Conservation (phyloP, 164 flowering plant genomes). For the Chimonanthus praecox region DNA sequence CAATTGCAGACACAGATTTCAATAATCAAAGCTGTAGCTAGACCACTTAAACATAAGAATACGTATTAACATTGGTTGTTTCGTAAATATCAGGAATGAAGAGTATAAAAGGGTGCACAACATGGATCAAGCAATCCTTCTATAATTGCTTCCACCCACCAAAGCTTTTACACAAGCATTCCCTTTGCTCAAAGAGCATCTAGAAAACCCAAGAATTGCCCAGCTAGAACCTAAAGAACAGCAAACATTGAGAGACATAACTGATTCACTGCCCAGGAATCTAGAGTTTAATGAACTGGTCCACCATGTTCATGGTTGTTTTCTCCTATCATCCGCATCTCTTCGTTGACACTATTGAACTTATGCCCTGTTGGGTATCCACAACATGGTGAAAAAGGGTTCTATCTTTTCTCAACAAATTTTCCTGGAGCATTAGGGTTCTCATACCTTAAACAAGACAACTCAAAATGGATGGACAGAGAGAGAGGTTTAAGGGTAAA, state of each 20-base stretch:
- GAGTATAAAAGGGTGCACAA: not conserved
- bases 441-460: no score
- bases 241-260: not conserved
- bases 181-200: not conserved
- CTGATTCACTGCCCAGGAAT: not conserved
- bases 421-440: no score
- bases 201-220: not conserved
- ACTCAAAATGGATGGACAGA: no score
- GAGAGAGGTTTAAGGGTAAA: no score
- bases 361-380: no score
- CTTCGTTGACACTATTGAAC: no score
- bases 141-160: not conserved
- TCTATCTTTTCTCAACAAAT: no score
- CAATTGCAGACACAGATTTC: not conserved
- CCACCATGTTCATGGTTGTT: not conserved
- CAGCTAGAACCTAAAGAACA: not conserved
- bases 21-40: not conserved
- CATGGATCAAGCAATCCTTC: not conserved
- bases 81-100: not conserved
- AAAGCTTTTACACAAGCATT: not conserved
- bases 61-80: not conserved
- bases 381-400: no score
- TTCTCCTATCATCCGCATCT: no score
- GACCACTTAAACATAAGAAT: not conserved
- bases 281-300: not conserved